Base-by-base conservation (phyloP, 345 rosid species). In the Salix exigua region DNA sequence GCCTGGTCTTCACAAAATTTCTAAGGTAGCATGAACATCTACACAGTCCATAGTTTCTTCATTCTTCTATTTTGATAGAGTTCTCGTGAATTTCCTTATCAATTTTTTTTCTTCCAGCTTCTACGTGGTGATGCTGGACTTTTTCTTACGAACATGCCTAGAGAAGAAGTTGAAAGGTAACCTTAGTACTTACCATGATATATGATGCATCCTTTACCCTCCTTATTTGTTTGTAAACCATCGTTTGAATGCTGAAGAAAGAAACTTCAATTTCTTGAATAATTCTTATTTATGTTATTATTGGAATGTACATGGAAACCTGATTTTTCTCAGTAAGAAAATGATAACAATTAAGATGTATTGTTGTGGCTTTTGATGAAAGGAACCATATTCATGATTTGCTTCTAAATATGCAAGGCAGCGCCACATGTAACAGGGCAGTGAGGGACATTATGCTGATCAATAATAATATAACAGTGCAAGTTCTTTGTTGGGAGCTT, bases 111-210 rank as follows among this genome's bases (percentile, higher is more conserved):
- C 37, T 46, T 82, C 13, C 53, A 96, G 98, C 83, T 94, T 66
- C 83, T 96, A 71, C 85, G 60, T 66, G 98, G 97, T 82, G 89
- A 90, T 84, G 66, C 92, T 81, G 99, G 99, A 51, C 91, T 96
- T 81, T 83, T 87, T 72, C 83, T 91, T 58, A 96, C 98, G 1
- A 92, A 88, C 81, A 82, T 92, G 88, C 79, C 97, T 14, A 94
- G 84, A 77, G 97, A 92, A 75, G 97, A 94, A 82, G 94, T 94
- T 2, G 94, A 88, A 77, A 92, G 95, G 99, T 96, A 83, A 68
- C 66, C 66, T 2, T 71, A 16, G 30, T 66, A 37, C 66, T 44
- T 14, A 21, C 42, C 37, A 25, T 31, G 31, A 18, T 55, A 64
- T 21, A 13, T 21, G 11, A 2, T 28, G 19, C 1, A 63, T 42